Base-by-base conservation (phyloP, 371 early-diverging fungal species). In the Lichtheimia hyalospora region DNA sequence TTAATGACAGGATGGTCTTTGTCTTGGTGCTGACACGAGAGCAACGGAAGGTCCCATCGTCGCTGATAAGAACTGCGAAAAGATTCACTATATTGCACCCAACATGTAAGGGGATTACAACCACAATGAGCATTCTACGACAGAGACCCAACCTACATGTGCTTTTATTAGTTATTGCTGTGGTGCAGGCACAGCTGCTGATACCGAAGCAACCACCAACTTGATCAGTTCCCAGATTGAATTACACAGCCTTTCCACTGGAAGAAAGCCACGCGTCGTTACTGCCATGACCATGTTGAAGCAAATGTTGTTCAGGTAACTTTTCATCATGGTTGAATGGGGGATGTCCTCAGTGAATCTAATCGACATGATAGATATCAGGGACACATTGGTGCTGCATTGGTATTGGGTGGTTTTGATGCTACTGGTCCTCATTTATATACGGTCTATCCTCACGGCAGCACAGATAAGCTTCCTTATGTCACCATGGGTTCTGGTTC, bases 111-210 rank as follows among this genome's bases (percentile, higher is more conserved):
- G 15, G 4, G 13, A 8, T 50, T 34, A 6, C 23, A 39, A 16
- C 49, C 27, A 48, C 34, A 2, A 28, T 34, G 57, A 15, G 18
- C 10, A 10, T 34, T 8, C 34, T 34, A 34, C 34, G 28, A 34
- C 34, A 34, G 8, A 8, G 2, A 8, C 5, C 34, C 6, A 34
- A 34, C 10, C 34, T 8, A 4, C 34, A 2, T 8, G 2, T 46
- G 46, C n/a, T 18, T 46, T 46, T 44, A 8, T 12, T 67, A 81
- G 81, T 48, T 98, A 96, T 82, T 98, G 99, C 79, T 97, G 98
- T 77, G 99, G 99, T 67, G 99, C 99, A 23, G 99, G 99, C 70
- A 99, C 99, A 18, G 99, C 99, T 39, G 99, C 99, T 12, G 99
- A 99, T 83, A 99, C 99, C 23, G 94, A 96, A 69, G 92, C 93